phyloP scores from a whole-genome alignment of 371 early-diverging fungal genomes.

The Apophysomyces trapeziformis region DNA sequence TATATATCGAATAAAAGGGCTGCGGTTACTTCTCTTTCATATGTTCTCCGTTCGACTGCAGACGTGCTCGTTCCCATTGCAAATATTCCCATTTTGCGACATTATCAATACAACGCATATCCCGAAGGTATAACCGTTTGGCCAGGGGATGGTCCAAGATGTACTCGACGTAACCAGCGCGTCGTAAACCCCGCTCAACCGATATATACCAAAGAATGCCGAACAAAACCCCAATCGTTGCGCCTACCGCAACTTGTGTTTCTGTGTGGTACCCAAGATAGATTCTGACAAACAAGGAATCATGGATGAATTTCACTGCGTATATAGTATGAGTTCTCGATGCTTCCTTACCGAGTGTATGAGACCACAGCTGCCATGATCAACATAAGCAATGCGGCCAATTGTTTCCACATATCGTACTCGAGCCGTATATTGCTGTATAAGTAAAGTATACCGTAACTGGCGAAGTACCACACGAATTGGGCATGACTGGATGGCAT shows the following conservation, averaged over 20 bases:
- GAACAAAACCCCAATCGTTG: conserved; percentile 58
- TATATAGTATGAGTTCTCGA: not conserved
- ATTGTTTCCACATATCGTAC: conserved; percentile 43
- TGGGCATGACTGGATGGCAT: conserved; percentile 96
- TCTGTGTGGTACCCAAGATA: conserved; percentile 85
- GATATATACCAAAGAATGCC: conserved; percentile 68
- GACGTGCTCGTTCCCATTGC: conserved; percentile 38
- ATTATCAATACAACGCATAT: conserved; percentile 60
- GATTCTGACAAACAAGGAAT: conserved; percentile 53
- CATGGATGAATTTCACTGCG: not conserved
- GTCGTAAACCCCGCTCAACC: conserved; percentile 44
- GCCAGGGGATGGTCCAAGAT: conserved; percentile 49
- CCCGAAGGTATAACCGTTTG: conserved; percentile 59
- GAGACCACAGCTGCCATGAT: conserved; percentile 51
- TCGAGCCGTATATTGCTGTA: conserved; percentile 44
- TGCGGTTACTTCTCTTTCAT: not conserved
- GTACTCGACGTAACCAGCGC: conserved; percentile 37
- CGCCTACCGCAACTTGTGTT: conserved; percentile 78
- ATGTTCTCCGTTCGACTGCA: not conserved
- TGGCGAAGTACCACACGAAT: conserved; percentile 87
- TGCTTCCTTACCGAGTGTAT: conserved; percentile 56
- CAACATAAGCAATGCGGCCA: conserved; percentile 39
- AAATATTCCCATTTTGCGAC: conserved; percentile 65
- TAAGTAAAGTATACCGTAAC: conserved; percentile 66
- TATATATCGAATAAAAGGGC: too few species aligned